A percentile compares a stretch with the other conserved stretches of the same genome.
phyloP scores from a whole-genome alignment of 306 rosid species.

The Dryas octopetala region DNA sequence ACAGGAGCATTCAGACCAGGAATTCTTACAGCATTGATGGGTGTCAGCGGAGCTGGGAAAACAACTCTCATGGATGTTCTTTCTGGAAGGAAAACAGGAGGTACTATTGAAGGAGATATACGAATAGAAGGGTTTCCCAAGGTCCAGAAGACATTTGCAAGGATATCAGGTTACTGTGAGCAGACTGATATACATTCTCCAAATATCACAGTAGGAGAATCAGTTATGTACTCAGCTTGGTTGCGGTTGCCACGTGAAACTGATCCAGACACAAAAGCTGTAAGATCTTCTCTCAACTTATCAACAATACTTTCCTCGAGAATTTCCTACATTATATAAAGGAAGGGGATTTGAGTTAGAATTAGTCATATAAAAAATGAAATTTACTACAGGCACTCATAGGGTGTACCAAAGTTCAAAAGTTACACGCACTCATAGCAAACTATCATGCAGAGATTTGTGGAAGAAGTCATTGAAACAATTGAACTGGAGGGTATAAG shows the following conservation, averaged over 20 bases:
- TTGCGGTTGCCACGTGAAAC: constrained; percentile 60
- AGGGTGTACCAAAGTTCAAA: too few species aligned
- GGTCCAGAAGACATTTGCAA: constrained; percentile 71
- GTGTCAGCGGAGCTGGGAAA: constrained; percentile 88
- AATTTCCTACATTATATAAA: not conserved
- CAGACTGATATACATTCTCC: constrained; percentile 87
- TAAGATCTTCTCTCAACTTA: constrained; percentile 23
- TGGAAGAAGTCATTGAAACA: constrained; percentile 66
- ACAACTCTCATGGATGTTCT: constrained; percentile 89
- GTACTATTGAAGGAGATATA: constrained; percentile 71
- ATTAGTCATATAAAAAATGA: too few species aligned
- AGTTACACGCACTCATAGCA: not conserved
- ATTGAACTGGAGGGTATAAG: constrained; percentile 63
- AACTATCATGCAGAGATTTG: constrained; percentile 57
- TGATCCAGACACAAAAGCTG: constrained; percentile 58
- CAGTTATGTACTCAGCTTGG: constrained; percentile 75
- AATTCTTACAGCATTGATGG: constrained; percentile 77
- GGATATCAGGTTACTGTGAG: constrained; percentile 86
- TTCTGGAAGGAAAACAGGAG: constrained; percentile 82
- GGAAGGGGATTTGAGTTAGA: not conserved
- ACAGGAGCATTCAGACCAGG: constrained; percentile 88
- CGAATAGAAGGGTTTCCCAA: constrained; percentile 71
- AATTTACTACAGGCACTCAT: not conserved
- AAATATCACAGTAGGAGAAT: constrained; percentile 68
- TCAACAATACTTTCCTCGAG: not conserved